Conservation (phyloP, 2,329 filamentous ascomycete genomes). For the Moelleriella libera region DNA sequence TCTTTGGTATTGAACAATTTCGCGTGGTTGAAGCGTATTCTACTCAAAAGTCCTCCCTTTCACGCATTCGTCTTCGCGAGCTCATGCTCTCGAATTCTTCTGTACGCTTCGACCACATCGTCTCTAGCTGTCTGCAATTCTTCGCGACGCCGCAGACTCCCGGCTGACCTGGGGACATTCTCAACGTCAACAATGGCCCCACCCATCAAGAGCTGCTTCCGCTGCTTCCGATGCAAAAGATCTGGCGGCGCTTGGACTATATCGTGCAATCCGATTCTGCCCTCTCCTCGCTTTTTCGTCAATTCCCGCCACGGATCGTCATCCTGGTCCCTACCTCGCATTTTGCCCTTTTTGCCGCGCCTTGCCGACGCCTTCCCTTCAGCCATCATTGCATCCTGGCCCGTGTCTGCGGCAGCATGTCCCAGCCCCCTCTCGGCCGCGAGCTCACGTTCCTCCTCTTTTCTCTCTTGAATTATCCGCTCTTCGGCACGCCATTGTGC, state of each 20-base stretch:
- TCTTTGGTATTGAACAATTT: background rate
- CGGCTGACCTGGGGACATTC: slow-evolving; percentile 22
- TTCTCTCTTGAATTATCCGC: slow-evolving; percentile 44
- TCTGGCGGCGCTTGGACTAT: slow-evolving; percentile 65
- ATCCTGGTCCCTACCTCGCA: slow-evolving; percentile 37
- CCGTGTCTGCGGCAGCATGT: slow-evolving; percentile 34
- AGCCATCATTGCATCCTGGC: slow-evolving; percentile 18
- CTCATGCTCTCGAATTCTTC: slow-evolving; percentile 22
- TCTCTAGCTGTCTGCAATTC: slow-evolving; percentile 20
- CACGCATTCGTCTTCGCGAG: slow-evolving; percentile 17
- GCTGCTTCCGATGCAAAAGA: slow-evolving; percentile 42
- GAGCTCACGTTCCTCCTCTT: slow-evolving; percentile 50
- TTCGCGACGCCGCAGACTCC: slow-evolving; percentile 23
- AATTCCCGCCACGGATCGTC: slow-evolving; percentile 66
- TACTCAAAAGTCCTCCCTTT: background rate
- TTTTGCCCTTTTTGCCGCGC: slow-evolving; percentile 9
- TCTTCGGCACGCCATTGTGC: slow-evolving; percentile 63
- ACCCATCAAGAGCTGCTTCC: slow-evolving; percentile 18
- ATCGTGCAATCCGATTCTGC: slow-evolving; percentile 35
- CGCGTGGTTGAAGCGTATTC: background rate
- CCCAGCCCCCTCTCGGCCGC: slow-evolving; percentile 50
- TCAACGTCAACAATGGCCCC: slow-evolving; percentile 20
- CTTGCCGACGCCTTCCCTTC: slow-evolving; percentile 25
- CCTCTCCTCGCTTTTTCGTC: slow-evolving; percentile 49
- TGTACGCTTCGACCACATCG: slow-evolving; percentile 23